phyloP scores from a whole-genome alignment of 768 basidiomycete species.

The Collybia nuda region DNA sequence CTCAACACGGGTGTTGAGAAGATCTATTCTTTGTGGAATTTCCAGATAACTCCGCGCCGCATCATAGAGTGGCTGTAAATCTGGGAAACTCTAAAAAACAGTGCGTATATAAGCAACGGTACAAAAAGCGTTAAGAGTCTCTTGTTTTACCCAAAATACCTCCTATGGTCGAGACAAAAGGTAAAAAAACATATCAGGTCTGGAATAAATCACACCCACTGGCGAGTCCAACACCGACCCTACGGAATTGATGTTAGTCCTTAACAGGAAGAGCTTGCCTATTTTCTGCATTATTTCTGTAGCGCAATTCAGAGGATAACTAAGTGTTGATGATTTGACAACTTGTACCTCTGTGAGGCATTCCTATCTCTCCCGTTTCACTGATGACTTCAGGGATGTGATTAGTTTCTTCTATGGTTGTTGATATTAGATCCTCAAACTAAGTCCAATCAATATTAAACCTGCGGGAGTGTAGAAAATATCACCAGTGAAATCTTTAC shows the following conservation, averaged over 20 bases:
- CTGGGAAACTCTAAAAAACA: constrained; percentile 78
- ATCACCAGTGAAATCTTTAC: constrained; percentile 91
- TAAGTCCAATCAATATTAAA: constrained; percentile 22
- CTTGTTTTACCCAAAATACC: constrained; percentile 81
- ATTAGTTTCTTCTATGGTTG: constrained; percentile 94
- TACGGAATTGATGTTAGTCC: constrained; percentile 93
- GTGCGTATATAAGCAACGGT: neutral
- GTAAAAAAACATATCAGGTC: neutral
- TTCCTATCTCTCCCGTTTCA: constrained; percentile 93
- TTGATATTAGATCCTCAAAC: constrained; percentile 92
- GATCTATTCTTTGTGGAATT: constrained; percentile 89
- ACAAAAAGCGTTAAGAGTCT: neutral
- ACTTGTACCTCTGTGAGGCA: constrained; percentile 71
- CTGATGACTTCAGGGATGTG: constrained; percentile 93
- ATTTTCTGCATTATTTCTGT: constrained; percentile 97
- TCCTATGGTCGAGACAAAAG: constrained; percentile 48
- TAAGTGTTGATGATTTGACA: constrained; percentile 4
- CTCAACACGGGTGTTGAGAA: constrained; percentile 92
- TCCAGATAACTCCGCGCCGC: constrained; percentile 93
- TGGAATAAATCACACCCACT: constrained; percentile 33
- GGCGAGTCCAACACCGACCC: constrained; percentile 97
- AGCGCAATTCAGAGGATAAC: constrained; percentile 8
- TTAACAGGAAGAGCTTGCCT: constrained; percentile 88
- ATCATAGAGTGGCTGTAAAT: constrained; percentile 92
- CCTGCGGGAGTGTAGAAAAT: neutral